These are phyloP conservation scores for Penicillium psychrosexuale DNA, from an alignment of 2,329 filamentous ascomycete genomes.

Conservation along the genomic window DNA sequence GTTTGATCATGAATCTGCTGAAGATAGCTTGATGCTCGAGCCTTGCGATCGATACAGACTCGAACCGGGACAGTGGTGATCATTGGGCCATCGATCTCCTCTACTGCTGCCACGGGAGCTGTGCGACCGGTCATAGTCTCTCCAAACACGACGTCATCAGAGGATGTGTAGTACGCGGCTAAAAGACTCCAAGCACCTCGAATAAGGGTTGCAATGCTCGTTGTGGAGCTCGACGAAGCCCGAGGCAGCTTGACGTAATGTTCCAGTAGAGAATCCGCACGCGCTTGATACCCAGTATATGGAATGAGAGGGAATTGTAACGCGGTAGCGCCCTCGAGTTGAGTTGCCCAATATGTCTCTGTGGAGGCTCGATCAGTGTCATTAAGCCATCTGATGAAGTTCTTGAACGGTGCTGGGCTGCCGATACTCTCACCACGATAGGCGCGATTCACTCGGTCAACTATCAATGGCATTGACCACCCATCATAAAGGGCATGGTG, in stretches of 20 bases:
- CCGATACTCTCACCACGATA: conserved; percentile 18
- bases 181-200: conserved; percentile 41
- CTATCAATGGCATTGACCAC: conserved; percentile 35
- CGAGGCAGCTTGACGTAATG: conserved; percentile 29
- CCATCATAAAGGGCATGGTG: conserved; percentile 45
- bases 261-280: conserved; percentile 29
- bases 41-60: conserved; percentile 31
- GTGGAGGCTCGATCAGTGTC: conserved; percentile 41
- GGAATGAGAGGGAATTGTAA: conserved; percentile 52
- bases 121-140: conserved; percentile 45
- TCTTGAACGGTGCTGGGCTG: conserved; percentile 40
- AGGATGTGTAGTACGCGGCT: conserved; percentile 36
- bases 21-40: conserved; percentile 48
- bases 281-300: conserved; percentile 48
- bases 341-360: conserved; percentile 49
- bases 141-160: conserved; percentile 43
- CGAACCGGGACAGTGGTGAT: conserved; percentile 46
- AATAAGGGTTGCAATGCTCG: conserved; percentile 40
- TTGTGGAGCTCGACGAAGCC: conserved; percentile 21
- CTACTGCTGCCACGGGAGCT: no score
- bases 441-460: conserved; percentile 28
- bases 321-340: conserved; percentile 43
- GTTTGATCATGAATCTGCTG: conserved; percentile 54
- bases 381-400: conserved; percentile 51
- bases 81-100: conserved; percentile 34